Percentiles rank a stretch among this genome's conserved stretches.
These are phyloP conservation scores for Blastocystis hominis DNA, from an alignment of 352 stramenopile species.

Conservation along the genomic window DNA sequence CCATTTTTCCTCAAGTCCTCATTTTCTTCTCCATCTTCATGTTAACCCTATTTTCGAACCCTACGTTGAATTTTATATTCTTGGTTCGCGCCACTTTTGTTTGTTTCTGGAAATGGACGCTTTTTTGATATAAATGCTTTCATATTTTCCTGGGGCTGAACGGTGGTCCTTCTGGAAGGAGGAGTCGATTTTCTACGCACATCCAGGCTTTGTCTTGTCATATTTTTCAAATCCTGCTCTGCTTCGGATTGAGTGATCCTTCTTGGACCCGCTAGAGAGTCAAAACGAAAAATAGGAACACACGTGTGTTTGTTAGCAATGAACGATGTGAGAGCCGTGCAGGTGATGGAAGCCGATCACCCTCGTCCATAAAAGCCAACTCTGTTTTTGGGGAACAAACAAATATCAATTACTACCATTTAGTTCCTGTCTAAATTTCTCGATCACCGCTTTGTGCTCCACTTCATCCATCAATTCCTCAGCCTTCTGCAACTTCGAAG, in stretches of 20 bases:
- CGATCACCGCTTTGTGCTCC: background rate
- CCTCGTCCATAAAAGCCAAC: background rate
- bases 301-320: background rate
- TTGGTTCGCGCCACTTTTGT: background rate
- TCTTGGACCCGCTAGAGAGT: background rate
- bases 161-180: background rate
- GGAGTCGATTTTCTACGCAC: background rate
- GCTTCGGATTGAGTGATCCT: background rate
- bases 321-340: background rate
- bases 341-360: background rate
- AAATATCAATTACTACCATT: background rate
- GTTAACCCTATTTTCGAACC: background rate
- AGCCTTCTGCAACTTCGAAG: background rate
- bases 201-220: background rate
- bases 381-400: background rate
- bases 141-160: background rate
- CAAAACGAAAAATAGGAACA: background rate
- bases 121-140: background rate
- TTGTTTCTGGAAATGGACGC: background rate
- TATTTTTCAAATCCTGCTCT: background rate
- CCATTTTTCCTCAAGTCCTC: background rate
- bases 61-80: background rate
- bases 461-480: background rate
- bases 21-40: background rate
- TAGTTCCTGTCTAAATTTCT: background rate